These are phyloP conservation scores for Acer negundo DNA, from an alignment of 345 rosid genomes.

Conservation along the genomic window DNA sequence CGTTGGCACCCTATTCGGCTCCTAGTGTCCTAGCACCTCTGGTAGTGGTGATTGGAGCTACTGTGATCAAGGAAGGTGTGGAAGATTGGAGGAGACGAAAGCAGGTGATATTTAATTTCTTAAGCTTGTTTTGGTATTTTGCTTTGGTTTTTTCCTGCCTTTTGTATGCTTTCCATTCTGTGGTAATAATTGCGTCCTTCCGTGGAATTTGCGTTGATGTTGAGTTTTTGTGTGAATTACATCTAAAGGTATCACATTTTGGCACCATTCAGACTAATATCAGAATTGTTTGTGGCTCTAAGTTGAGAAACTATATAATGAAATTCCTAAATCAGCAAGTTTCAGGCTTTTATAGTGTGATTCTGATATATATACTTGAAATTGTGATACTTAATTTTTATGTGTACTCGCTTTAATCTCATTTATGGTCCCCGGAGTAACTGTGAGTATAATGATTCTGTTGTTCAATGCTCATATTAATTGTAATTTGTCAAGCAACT, in stretches of 20 bases:
- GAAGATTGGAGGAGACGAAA: slow-evolving; percentile 79
- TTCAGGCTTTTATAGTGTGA: neutral
- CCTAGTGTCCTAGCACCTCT: slow-evolving; percentile 75
- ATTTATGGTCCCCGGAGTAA: neutral
- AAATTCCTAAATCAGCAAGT: neutral
- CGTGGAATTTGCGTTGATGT: neutral
- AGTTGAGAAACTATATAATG: neutral
- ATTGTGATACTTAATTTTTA: neutral
- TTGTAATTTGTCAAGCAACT: neutral
- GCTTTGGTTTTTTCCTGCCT: neutral
- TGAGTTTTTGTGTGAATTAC: neutral
- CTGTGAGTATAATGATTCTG: neutral
- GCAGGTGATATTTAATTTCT: slow-evolving; percentile 52
- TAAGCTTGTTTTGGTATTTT: neutral
- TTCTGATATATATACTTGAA: too few relatives aligned
- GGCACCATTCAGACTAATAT: neutral
- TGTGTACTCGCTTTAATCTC: neutral
- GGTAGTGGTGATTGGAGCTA: slow-evolving; percentile 76
- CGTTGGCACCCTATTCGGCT: slow-evolving; percentile 80
- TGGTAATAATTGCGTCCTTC: neutral
- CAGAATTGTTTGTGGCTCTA: neutral
- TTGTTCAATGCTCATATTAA: neutral
- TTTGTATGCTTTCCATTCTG: neutral
- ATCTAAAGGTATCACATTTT: neutral
- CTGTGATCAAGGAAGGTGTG: slow-evolving; percentile 83